Percentiles rank a stretch among this genome's conserved stretches.
Evolutionary conservation across 345 rosid genomes (phyloP).

Genomic region (Citrus cavaleriei): DNA sequence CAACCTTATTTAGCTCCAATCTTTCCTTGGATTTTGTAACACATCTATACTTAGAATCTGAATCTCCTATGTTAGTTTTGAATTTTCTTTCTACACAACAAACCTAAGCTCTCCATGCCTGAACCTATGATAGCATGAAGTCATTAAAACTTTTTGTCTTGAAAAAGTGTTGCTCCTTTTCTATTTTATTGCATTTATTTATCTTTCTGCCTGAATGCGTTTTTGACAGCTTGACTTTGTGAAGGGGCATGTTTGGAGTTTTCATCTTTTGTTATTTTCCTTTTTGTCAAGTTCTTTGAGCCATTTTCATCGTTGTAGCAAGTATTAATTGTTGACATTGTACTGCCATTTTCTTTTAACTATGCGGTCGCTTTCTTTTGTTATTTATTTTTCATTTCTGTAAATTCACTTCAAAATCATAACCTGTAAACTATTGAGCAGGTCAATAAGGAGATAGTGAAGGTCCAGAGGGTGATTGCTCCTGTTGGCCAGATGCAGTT

Average conservation of each 20-base stretch:
- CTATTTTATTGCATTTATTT: background rate
- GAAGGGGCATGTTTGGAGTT: background rate
- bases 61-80: background rate
- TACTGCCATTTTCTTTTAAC: background rate
- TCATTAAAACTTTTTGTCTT: background rate
- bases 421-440: constrained; percentile 20
- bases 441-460: constrained; percentile 92
- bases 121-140: background rate
- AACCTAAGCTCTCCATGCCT: background rate
- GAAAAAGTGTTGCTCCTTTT: background rate
- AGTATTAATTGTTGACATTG: background rate
- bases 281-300: background rate
- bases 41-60: background rate
- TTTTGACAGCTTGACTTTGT: background rate
- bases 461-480: constrained; percentile 89
- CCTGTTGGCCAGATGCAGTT: constrained; percentile 96
- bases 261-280: background rate
- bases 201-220: background rate
- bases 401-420: background rate
- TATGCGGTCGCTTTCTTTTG: background rate
- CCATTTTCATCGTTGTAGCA: background rate
- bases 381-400: background rate
- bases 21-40: background rate
- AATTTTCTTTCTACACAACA: background rate
- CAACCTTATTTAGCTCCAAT: background rate